phyloP scores from a whole-genome alignment of 1,284 basidiomycete species.

The Moniliophthora roreri region DNA sequence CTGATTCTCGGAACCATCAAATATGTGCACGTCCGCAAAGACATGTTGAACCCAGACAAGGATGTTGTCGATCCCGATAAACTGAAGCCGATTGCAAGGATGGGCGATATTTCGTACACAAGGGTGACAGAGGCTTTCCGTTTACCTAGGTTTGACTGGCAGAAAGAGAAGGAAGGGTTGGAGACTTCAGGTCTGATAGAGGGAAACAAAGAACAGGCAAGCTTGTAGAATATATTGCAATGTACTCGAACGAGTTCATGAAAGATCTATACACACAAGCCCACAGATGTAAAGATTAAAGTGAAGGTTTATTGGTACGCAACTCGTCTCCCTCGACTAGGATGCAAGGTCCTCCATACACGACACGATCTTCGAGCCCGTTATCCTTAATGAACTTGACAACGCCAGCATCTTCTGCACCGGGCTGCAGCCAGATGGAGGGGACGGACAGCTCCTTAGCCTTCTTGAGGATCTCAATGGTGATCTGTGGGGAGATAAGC shows the following conservation, averaged over 20 bases:
- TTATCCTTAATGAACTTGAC: slow-evolving; percentile 45
- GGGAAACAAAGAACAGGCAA: background rate
- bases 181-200: slow-evolving; percentile 5
- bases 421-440: slow-evolving; percentile 84
- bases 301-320: background rate
- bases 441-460: slow-evolving; percentile 64
- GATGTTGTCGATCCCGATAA: slow-evolving; percentile 52
- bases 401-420: slow-evolving; percentile 64
- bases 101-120: slow-evolving; percentile 59
- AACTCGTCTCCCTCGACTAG: slow-evolving; percentile 68
- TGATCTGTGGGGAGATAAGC: slow-evolving; percentile 47
- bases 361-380: slow-evolving; percentile 57
- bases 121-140: slow-evolving; percentile 44
- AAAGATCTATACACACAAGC: too few relatives aligned
- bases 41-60: slow-evolving; percentile 34
- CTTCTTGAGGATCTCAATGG: slow-evolving; percentile 61
- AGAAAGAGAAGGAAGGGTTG: slow-evolving; percentile 39
- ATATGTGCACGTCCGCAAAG: slow-evolving; percentile 62
- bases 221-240: too few relatives aligned
- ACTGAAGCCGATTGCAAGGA: slow-evolving; percentile 50
- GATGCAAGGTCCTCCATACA: slow-evolving; percentile 77
- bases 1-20: slow-evolving; percentile 61
- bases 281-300: too few relatives aligned
- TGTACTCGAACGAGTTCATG: too few relatives aligned
- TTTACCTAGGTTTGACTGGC: slow-evolving; percentile 49